Evolutionary conservation across 768 basidiomycete species (phyloP), one percentile per base, ranked within the genome.

Genomic region (Trichaptum fuscoviolaceum): DNA sequence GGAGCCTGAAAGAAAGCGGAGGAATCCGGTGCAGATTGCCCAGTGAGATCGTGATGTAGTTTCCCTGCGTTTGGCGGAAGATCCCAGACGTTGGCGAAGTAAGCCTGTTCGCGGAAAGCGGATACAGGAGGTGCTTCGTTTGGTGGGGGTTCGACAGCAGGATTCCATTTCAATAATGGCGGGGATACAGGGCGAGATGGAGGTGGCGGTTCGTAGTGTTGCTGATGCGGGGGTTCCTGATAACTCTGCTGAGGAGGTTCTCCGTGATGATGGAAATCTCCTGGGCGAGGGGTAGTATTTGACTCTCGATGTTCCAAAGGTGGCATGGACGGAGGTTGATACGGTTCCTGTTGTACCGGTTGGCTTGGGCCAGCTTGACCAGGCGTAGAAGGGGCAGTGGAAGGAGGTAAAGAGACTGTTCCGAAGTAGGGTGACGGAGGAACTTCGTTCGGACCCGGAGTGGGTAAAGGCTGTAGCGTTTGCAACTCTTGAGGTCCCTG

Each of bases 81-180:
- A 73, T 98, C 95, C 96, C 96, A 98, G 30, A 87, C 82, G 73
- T 96, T 94, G 36, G 87, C 83, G 75, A 91, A 96, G 75, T 92
- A 90, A 0, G 89, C 89, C 67, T 90, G 84, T 35, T 84, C 74
- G n/a, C 90, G 89, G 70, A 90, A 92, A 70, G 82, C 84, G 71
- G 81, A 84, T 0, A 76, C 70, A 67, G 84, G 74, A 23, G 87
- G 87, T 23, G 82, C 77, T 52, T 78, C 79, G 35, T 81, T 87
- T 3, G 94, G 92, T 3, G 95, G 95, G 0, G 92, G 90, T 68
- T 92, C 89, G 20, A 88, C 68, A 20, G 89, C 86, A 10, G 93
- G 87, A 76, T 94, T 91, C 92, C 93, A 95, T n/a, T 83, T 73
- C 42, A 89, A 71, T 76, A 89, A 81, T 1, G 87, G 88, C 64